A percentile compares a stretch with the other conserved stretches of the same genome.
Conservation (phyloP, 2,329 filamentous ascomycete species). For the Colletotrichum kahawae region DNA sequence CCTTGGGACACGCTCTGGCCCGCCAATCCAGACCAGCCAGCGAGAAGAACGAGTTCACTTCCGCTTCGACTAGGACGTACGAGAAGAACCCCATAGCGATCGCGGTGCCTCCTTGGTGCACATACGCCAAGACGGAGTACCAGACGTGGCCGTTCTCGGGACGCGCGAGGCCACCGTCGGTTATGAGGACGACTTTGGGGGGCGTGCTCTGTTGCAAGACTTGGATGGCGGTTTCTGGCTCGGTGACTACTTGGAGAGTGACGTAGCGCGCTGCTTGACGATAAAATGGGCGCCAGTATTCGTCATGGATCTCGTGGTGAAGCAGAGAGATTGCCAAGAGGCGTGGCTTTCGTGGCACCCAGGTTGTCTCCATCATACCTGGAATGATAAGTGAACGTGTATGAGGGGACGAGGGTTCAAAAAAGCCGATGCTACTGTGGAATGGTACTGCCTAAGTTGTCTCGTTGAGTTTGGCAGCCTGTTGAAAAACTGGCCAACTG, state of each 20-base stretch:
- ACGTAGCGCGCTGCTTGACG: constrained; percentile 3
- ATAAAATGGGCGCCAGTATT: background rate
- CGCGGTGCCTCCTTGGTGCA: background rate
- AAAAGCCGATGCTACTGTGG: background rate
- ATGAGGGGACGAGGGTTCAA: background rate
- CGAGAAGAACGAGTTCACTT: background rate
- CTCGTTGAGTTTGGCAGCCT: background rate
- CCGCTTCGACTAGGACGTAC: background rate
- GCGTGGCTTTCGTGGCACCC: background rate
- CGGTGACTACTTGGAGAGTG: background rate
- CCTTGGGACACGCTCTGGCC: background rate
- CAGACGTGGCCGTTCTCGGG: background rate
- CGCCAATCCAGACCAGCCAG: background rate
- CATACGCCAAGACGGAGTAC: background rate
- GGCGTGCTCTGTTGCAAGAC: background rate
- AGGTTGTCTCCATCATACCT: background rate
- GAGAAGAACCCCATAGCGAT: background rate
- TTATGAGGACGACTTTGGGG: background rate
- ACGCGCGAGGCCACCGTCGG: background rate
- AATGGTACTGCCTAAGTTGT: background rate
- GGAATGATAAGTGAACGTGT: background rate
- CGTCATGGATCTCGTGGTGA: background rate
- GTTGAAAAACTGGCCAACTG: background rate
- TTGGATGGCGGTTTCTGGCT: background rate
- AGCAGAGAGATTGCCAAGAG: background rate